Evolutionary conservation across 1,284 basidiomycete species (phyloP).

Genomic region (Sanghuangporus baumii): DNA sequence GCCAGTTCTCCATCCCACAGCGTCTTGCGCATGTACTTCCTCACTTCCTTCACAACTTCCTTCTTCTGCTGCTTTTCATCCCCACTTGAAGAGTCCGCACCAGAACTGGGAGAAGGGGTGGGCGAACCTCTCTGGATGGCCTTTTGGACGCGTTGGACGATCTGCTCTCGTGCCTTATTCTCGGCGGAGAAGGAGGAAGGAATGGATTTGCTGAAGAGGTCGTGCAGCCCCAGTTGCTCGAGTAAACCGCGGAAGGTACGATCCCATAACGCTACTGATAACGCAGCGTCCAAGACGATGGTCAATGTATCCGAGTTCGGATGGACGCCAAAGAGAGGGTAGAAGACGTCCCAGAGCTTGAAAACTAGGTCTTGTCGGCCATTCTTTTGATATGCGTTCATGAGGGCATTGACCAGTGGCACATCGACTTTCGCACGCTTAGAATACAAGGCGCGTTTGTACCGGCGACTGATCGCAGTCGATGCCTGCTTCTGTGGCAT

Average conservation of each 20-base stretch:
- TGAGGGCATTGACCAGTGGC: slow-evolving; percentile 46
- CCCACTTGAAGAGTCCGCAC: not conserved
- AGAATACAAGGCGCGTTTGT: not conserved
- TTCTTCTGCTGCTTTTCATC: not conserved
- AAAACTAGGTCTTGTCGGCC: slow-evolving; percentile 56
- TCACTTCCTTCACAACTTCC: not conserved
- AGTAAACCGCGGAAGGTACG: slow-evolving; percentile 41
- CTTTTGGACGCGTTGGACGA: not conserved
- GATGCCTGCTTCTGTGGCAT: not conserved
- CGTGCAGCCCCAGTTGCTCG: slow-evolving; percentile 23
- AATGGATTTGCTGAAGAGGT: not conserved
- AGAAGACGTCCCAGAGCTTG: slow-evolving; percentile 55
- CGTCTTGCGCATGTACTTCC: slow-evolving; percentile 19
- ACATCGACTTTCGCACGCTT: slow-evolving; percentile 20
- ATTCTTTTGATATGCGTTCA: slow-evolving; percentile 43
- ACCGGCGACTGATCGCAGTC: not conserved
- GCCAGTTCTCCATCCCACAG: slow-evolving; percentile 47
- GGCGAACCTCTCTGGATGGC: not conserved
- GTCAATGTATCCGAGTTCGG: slow-evolving; percentile 52
- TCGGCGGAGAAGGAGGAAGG: not conserved
- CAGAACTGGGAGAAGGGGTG: not conserved
- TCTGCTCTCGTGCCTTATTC: not conserved
- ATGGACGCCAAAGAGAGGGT: slow-evolving; percentile 43
- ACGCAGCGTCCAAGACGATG: slow-evolving; percentile 54
- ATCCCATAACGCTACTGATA: slow-evolving; percentile 45